phyloP scores from a whole-genome alignment of 306 rosid species.

The Sphenostylis stenocarpa region DNA sequence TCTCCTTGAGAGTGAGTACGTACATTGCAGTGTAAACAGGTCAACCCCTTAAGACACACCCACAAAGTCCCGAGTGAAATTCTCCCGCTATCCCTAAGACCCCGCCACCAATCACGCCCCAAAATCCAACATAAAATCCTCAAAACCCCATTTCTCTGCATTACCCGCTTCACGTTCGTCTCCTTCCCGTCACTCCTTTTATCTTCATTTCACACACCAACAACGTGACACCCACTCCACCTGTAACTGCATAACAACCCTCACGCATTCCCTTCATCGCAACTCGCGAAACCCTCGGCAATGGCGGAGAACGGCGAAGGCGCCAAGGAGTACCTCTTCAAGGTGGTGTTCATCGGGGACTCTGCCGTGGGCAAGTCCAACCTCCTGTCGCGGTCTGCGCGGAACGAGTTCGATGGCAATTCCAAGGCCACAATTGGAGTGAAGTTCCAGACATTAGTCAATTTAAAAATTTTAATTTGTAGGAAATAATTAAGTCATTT shows the following conservation, averaged over 20 bases:
- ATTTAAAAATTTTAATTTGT: no score
- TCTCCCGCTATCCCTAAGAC: background rate
- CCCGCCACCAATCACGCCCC: background rate
- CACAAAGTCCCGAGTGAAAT: background rate
- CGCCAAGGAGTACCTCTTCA: constrained; percentile 80
- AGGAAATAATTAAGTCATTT: no score
- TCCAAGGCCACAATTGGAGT: constrained; percentile 91
- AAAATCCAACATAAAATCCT: background rate
- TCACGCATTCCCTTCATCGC: background rate
- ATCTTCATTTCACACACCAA: no score
- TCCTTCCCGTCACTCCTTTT: background rate
- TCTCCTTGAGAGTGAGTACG: constrained; percentile 33
- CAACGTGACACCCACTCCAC: constrained; percentile 23
- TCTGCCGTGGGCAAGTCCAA: constrained; percentile 96
- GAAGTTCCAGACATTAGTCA: constrained; percentile 91
- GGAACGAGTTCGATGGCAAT: constrained; percentile 78
- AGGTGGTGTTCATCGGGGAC: constrained; percentile 84
- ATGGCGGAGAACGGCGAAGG: constrained; percentile 46
- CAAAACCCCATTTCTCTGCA: background rate
- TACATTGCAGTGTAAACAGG: background rate
- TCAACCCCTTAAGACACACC: background rate
- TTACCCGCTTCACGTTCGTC: background rate
- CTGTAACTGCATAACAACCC: background rate
- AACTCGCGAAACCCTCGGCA: no score
- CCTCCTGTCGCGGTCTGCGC: constrained; percentile 71